Percentiles rank a stretch among this genome's conserved stretches.
Conservation (phyloP, 2,329 filamentous ascomycete species). For the Exophiala sideris region DNA sequence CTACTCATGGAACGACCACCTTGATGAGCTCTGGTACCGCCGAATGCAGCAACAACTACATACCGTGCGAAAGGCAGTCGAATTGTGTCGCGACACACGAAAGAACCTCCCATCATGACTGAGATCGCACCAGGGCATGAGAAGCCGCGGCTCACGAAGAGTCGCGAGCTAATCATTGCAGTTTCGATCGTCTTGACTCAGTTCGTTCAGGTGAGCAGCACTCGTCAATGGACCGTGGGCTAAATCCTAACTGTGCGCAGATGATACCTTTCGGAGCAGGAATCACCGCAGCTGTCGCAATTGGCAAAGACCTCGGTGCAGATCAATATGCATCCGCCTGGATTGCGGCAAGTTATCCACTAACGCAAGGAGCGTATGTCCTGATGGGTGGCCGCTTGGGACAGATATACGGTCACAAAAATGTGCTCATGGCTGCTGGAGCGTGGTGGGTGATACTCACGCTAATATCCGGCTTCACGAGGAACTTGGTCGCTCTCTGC, state of each 20-base stretch:
- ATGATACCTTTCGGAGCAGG: slow-evolving; percentile 7
- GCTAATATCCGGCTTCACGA: slow-evolving; percentile 49
- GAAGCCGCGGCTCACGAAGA: not conserved
- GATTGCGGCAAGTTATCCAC: slow-evolving; percentile 44
- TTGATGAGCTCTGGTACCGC: no score
- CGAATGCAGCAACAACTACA: no score
- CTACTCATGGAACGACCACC: no score
- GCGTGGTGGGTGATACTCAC: slow-evolving; percentile 56
- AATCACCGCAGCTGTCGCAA: slow-evolving; percentile 7
- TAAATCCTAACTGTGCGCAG: not conserved
- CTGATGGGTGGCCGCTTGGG: slow-evolving; percentile 57
- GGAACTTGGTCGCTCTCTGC: slow-evolving; percentile 42
- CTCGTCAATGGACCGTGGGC: not conserved
- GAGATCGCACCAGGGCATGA: no score
- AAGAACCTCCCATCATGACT: no score
- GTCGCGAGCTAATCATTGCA: slow-evolving; percentile 1
- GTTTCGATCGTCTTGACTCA: slow-evolving; percentile 2
- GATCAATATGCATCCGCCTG: slow-evolving; percentile 27
- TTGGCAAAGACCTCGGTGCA: slow-evolving; percentile 15
- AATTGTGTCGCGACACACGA: no score
- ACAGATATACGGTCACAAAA: slow-evolving; percentile 57
- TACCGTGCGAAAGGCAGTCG: no score
- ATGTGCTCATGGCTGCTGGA: slow-evolving; percentile 53
- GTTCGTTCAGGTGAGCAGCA: not conserved
- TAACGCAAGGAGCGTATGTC: slow-evolving; percentile 56